Conservation (phyloP, 257 asterid species). For the Echites panduratus region DNA sequence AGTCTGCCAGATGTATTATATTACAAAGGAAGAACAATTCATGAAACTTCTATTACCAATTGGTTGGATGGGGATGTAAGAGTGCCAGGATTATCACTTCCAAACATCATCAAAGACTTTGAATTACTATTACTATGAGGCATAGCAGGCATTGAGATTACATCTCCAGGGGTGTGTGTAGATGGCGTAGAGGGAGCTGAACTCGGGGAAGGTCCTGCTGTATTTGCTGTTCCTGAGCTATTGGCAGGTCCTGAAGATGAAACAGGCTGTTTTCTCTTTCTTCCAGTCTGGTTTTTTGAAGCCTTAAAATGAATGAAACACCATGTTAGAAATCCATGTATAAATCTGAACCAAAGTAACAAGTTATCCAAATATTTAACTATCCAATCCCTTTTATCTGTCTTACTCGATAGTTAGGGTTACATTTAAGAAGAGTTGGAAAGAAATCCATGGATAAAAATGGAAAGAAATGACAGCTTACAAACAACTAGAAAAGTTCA, state of each 20-base stretch:
- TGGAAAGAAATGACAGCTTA: background rate
- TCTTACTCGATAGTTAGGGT: background rate
- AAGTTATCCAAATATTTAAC: background rate
- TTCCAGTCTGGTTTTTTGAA: slow-evolving; percentile 84
- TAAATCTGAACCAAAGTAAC: slow-evolving; percentile 3
- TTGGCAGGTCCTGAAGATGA: slow-evolving; percentile 96
- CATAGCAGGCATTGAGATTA: slow-evolving; percentile 75
- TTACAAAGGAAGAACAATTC: slow-evolving; percentile 1
- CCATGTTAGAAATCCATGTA: slow-evolving; percentile 35
- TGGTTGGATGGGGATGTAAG: slow-evolving; percentile 91
- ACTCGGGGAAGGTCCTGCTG: slow-evolving; percentile 98
- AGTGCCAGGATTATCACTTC: slow-evolving; percentile 70
- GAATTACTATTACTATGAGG: slow-evolving; percentile 83
- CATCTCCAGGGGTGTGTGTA: slow-evolving; percentile 95
- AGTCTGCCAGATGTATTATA: slow-evolving; percentile 1
- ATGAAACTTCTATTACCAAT: slow-evolving; percentile 44
- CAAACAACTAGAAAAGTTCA: background rate
- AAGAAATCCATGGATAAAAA: background rate
- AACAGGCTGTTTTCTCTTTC: slow-evolving; percentile 87
- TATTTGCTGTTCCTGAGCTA: slow-evolving; percentile 97
- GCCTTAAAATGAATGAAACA: slow-evolving; percentile 52
- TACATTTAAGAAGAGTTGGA: background rate
- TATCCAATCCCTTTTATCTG: background rate
- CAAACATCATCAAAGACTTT: slow-evolving; percentile 80
- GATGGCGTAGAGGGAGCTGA: slow-evolving; percentile 99